A percentile compares a stretch with the other conserved stretches of the same genome.
These are phyloP conservation scores for Alternaria novae-zelandiae DNA, from an alignment of 2,329 filamentous ascomycete genomes.

Conservation along the genomic window DNA sequence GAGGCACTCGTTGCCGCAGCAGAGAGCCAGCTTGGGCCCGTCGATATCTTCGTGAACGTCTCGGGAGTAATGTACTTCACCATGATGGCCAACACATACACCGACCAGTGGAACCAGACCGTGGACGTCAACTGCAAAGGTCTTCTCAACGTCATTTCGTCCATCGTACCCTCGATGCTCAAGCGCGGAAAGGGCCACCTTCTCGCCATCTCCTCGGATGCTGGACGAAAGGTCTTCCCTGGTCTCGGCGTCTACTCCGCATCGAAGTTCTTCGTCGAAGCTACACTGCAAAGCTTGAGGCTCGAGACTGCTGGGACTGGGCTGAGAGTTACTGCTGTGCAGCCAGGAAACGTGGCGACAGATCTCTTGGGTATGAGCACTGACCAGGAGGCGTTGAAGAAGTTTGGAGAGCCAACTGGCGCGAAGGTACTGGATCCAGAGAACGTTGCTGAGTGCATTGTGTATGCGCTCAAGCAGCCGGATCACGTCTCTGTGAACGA, in stretches of 20 bases:
- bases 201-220: slow-evolving; percentile 82
- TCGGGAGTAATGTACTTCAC: slow-evolving; percentile 90
- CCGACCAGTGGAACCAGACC: slow-evolving; percentile 79
- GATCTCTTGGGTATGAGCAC: slow-evolving; percentile 77
- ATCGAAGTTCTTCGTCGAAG: slow-evolving; percentile 85
- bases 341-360: slow-evolving; percentile 79
- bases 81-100: slow-evolving; percentile 79
- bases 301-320: slow-evolving; percentile 78
- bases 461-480: slow-evolving; percentile 77
- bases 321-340: slow-evolving; percentile 74
- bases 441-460: slow-evolving; percentile 74
- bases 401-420: slow-evolving; percentile 76
- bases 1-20: slow-evolving; percentile 68
- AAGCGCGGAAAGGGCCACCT: slow-evolving; percentile 73
- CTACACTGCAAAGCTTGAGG: slow-evolving; percentile 75
- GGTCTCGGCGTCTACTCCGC: slow-evolving; percentile 83
- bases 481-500: slow-evolving; percentile 81
- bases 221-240: slow-evolving; percentile 81
- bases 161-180: slow-evolving; percentile 75
- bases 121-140: slow-evolving; percentile 90
- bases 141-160: slow-evolving; percentile 73
- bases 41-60: slow-evolving; percentile 81
- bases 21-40: slow-evolving; percentile 67
- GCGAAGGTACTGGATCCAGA: slow-evolving; percentile 76
- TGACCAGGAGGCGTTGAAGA: slow-evolving; percentile 77